Percentiles rank a stretch among this genome's conserved stretches.
These are phyloP conservation scores for Lagenidium sp. DNA, from an alignment of 352 stramenopile genomes.

Conservation along the genomic window DNA sequence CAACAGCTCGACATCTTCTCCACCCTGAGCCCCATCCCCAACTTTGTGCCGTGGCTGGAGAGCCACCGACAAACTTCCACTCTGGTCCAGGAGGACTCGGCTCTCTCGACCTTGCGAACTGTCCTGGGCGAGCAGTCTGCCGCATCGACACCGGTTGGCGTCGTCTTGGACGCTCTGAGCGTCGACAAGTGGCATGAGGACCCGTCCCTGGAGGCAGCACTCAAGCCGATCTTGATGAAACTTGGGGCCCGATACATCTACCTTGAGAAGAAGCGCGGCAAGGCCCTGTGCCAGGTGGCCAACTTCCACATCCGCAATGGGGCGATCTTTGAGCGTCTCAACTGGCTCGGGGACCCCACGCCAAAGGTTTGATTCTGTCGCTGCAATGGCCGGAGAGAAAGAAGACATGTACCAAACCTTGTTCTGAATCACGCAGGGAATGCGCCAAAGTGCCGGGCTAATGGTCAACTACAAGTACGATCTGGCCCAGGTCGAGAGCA, in stretches of 20 bases:
- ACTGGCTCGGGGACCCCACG: constrained; percentile 71
- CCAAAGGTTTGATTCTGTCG: constrained; percentile 36
- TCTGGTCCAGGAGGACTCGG: constrained; percentile 18
- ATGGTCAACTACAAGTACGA: constrained; percentile 89
- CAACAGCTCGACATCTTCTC: constrained; percentile 81
- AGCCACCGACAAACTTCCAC: constrained; percentile 50
- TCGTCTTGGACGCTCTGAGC: constrained; percentile 28
- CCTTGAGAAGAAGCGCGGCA: constrained; percentile 73
- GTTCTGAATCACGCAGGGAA: constrained; percentile 22
- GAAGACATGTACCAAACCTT: no score
- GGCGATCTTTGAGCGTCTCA: constrained; percentile 79
- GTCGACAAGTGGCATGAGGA: constrained; percentile 47
- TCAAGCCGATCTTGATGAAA: constrained; percentile 59
- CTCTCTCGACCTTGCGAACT: constrained; percentile 20
- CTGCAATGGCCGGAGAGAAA: no score
- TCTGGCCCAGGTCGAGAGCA: constrained; percentile 52
- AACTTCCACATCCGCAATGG: constrained; percentile 85
- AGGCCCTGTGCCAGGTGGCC: constrained; percentile 70
- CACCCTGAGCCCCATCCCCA: constrained; percentile 92
- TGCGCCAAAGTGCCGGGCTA: constrained; percentile 65
- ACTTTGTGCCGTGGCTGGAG: constrained; percentile 90
- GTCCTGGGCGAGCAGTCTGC: constrained; percentile 9
- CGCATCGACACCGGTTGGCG: constrained; percentile 3
- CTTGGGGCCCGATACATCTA: constrained; percentile 69
- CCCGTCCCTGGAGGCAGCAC: constrained; percentile 15